Base-by-base conservation (phyloP, 306 rosid genomes). In the Vachellia collinsii region DNA sequence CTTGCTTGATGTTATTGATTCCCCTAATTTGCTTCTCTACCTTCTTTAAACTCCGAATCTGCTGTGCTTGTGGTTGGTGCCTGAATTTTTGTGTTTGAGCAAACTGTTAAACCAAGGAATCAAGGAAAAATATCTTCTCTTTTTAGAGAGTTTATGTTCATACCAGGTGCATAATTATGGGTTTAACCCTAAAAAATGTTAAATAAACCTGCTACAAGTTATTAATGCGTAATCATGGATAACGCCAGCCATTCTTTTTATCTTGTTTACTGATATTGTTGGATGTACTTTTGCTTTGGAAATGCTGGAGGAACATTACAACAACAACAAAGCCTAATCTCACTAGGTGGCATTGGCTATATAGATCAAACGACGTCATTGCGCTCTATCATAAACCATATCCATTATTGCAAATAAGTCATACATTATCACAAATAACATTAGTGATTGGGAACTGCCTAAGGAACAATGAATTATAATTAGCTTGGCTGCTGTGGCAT, bases 21-120 rank as follows among this genome's bases (percentile, higher is more conserved):
- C 22, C 29, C 63, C 22, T 3, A 22, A 4, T 34, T 72, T 11
- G 25, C 34, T 72, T 34, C 48, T 25, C 20, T 72, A 37, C 67
- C 47, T 80, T 41, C 36, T 73, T 73, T 2, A 75, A 59, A 34
- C 25, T 66, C 53, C 61, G n/a, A 17, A 54, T 6, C 61, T 54
- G 22, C 3, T 54, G 10, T 54, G 11, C 10, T 54, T 54, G 10
- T 54, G 25, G 22, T 54, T 54, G 61, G 61, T 19, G 61, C 61
- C 23, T 54, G 61, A 54, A 51, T 17, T 54, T 54, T 54, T 17
- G 23, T 54, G 22, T 54, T 54, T 6, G 25, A 54, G 11, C 23
- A n/a, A 54, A 54, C 19, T 17, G 61, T 54, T 7, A 54, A 8
- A 54, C 11, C 7, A 51, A 54, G 59, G 59, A 53, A 53, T 53